These are phyloP conservation scores for Astrephomene gubernaculifera DNA, from an alignment of 139 green algal species.

Conservation along the genomic window DNA sequence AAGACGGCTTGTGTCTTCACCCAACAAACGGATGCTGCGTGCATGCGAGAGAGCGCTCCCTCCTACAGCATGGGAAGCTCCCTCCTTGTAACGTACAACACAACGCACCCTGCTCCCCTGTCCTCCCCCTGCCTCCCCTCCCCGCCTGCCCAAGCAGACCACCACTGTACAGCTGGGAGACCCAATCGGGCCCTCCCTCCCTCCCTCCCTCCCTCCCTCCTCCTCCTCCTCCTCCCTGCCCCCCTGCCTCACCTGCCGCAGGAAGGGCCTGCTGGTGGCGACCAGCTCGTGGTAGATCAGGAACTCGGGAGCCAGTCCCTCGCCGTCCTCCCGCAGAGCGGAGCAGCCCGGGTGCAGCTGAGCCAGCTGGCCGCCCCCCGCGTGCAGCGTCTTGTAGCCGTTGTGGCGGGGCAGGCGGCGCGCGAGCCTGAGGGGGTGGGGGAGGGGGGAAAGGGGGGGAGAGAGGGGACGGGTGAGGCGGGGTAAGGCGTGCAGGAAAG, in stretches of 20 bases:
- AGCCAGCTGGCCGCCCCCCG: conserved; percentile 56
- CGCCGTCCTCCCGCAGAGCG: conserved; percentile 77
- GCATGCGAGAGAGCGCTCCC: too few species aligned
- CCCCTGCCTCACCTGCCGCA: conserved; percentile 68
- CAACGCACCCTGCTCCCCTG: too few species aligned
- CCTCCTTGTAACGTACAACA: too few species aligned
- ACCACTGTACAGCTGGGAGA: background rate
- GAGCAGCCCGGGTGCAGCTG: conserved; percentile 83
- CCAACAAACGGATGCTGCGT: too few species aligned
- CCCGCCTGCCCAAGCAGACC: background rate
- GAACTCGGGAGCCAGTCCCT: conserved; percentile 94
- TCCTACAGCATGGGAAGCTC: background rate
- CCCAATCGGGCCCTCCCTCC: background rate
- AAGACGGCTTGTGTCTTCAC: too few species aligned
- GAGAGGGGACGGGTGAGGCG: background rate
- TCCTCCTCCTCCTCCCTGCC: background rate
- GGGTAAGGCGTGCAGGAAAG: too few species aligned
- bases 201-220: background rate
- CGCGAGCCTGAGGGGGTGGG: conserved; percentile 66
- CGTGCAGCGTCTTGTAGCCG: conserved; percentile 86
- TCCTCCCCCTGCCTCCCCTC: too few species aligned
- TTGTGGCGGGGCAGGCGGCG: conserved; percentile 89
- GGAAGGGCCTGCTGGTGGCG: conserved; percentile 77
- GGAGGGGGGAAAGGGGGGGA: background rate
- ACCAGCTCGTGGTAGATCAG: conserved; percentile 95